Conservation (phyloP, 2,329 filamentous ascomycete genomes). For the Paecilomyces niveus region DNA sequence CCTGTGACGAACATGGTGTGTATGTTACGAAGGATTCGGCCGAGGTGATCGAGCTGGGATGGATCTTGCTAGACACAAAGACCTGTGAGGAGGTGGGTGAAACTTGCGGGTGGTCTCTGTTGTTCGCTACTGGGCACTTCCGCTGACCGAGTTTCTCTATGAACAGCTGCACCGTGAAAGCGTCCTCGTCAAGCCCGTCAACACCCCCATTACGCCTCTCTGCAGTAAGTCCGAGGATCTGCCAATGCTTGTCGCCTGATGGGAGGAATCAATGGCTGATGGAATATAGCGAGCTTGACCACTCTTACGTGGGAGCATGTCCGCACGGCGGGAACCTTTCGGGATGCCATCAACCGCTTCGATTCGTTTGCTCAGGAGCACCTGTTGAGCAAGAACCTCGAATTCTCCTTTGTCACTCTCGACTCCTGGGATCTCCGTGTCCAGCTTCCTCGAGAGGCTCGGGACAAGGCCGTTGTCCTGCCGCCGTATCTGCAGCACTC, state of each 20-base stretch:
- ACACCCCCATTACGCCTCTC: slow-evolving; percentile 95
- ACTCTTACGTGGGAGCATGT: slow-evolving; percentile 99
- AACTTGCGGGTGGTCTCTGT: neutral
- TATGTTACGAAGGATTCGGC: slow-evolving; percentile 99
- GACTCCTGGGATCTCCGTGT: slow-evolving; percentile 98
- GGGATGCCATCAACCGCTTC: slow-evolving; percentile 92
- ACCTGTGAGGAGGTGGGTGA: slow-evolving; percentile 78
- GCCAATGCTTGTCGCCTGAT: slow-evolving; percentile 6
- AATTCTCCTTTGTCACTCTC: slow-evolving; percentile 97
- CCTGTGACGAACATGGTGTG: slow-evolving; percentile 97
- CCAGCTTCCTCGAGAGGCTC: slow-evolving; percentile 92
- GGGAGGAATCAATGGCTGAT: slow-evolving; percentile 6
- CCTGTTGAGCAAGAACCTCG: slow-evolving; percentile 79
- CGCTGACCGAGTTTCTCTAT: slow-evolving; percentile 21
- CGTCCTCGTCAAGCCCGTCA: slow-evolving; percentile 95
- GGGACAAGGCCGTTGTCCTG: slow-evolving; percentile 95
- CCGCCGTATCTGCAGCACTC: slow-evolving; percentile 97
- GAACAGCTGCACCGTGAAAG: slow-evolving; percentile 84
- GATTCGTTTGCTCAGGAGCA: slow-evolving; percentile 91
- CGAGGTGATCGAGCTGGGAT: slow-evolving; percentile 97
- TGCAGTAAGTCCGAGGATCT: slow-evolving; percentile 71
- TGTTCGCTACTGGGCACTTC: slow-evolving; percentile 3
- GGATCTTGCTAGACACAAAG: slow-evolving; percentile 91
- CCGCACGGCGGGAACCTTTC: slow-evolving; percentile 92
- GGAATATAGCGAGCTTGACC: slow-evolving; percentile 73